Percentiles rank a stretch among this genome's conserved stretches.
These are phyloP conservation scores for Alternaria sp. DNA, from an alignment of 2,329 filamentous ascomycete species.

Conservation along the genomic window DNA sequence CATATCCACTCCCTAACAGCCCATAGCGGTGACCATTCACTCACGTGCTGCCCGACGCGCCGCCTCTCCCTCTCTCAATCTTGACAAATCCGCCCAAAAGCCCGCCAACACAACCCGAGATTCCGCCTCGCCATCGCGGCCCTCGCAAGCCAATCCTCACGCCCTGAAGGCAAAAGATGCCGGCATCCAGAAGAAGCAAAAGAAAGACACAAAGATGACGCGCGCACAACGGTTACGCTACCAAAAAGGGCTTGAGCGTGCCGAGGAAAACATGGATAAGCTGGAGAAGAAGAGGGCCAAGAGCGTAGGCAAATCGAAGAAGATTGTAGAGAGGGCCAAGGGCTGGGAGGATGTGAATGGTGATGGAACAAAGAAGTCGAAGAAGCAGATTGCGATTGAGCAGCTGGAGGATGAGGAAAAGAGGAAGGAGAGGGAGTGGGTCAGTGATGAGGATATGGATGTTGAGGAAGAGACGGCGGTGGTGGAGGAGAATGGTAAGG, in stretches of 20 bases:
- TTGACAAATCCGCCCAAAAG: conserved; percentile 73
- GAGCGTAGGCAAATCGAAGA: conserved; percentile 59
- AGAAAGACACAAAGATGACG: conserved; percentile 53
- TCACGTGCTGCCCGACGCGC: conserved; percentile 80
- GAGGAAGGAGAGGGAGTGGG: conserved; percentile 34
- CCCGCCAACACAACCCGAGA: conserved; percentile 49
- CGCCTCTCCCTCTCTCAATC: conserved; percentile 73
- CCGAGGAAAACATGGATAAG: conserved; percentile 63
- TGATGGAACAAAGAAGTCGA: conserved; percentile 28
- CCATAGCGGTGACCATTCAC: conserved; percentile 69
- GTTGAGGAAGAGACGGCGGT: conserved; percentile 9
- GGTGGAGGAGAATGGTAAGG: neutral
- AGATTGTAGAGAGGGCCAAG: conserved; percentile 58
- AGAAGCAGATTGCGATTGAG: conserved; percentile 28
- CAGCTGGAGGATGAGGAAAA: conserved; percentile 21
- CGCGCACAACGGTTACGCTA: conserved; percentile 63
- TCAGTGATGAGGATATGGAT: conserved; percentile 45
- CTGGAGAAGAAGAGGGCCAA: conserved; percentile 65
- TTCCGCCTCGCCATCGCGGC: conserved; percentile 37
- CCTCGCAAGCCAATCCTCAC: conserved; percentile 51
- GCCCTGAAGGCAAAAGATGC: conserved; percentile 74
- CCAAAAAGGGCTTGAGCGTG: conserved; percentile 60
- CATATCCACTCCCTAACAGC: conserved; percentile 18
- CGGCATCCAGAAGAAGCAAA: conserved; percentile 76
- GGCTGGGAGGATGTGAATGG: conserved; percentile 52